These are phyloP conservation scores for Pittosporum tobira DNA, from an alignment of 129 eudicot species.

Conservation along the genomic window DNA sequence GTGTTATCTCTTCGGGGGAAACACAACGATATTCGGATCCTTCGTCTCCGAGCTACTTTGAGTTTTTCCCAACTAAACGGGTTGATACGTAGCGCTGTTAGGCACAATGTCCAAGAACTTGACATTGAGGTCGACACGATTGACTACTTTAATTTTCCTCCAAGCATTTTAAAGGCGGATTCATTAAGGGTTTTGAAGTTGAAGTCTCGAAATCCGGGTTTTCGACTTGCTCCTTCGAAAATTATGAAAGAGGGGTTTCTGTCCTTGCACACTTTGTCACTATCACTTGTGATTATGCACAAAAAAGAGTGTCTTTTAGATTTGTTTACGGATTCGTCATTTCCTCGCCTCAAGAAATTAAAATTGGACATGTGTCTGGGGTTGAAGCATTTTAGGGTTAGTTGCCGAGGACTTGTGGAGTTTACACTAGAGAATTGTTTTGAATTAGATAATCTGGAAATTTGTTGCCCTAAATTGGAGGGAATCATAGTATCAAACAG, in stretches of 20 bases:
- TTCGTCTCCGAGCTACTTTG: constrained; percentile 38
- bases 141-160: constrained; percentile 59
- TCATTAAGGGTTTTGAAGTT: constrained; percentile 37
- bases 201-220: constrained; percentile 34
- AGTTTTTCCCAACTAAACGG: constrained; percentile 36
- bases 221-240: constrained; percentile 47
- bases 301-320: constrained; percentile 34
- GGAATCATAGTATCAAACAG: constrained; percentile 34
- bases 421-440: constrained; percentile 21
- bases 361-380: constrained; percentile 29
- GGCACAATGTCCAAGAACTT: constrained; percentile 53
- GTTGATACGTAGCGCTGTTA: constrained; percentile 42
- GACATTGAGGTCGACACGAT: constrained; percentile 49
- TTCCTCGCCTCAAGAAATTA: constrained; percentile 47
- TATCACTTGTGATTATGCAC: constrained; percentile 29
- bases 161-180: constrained; percentile 27
- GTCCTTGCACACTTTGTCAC: constrained; percentile 33
- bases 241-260: constrained; percentile 48
- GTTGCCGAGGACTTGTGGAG: constrained; percentile 33
- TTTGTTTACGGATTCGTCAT: constrained; percentile 36
- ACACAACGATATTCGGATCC: constrained; percentile 30
- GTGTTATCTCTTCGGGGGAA: constrained; percentile 36
- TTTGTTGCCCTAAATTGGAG: no score
- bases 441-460: no score
- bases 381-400: constrained; percentile 34